Evolutionary conservation across 2,329 filamentous ascomycete genomes (phyloP).

Genomic region (Venturiaceae sp.): DNA sequence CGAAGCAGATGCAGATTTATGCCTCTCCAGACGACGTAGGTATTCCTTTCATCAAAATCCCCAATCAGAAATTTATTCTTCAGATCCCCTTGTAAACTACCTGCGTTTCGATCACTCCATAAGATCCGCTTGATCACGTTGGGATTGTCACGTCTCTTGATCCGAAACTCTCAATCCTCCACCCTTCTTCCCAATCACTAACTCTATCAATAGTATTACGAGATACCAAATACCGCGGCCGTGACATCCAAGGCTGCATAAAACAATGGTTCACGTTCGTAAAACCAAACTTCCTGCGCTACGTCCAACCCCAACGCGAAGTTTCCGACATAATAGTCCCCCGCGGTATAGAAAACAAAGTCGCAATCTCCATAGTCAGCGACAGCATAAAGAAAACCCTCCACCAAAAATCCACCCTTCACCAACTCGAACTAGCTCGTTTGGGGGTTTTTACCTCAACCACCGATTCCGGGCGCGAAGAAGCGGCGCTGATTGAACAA

Average conservation of each 20-base stretch:
- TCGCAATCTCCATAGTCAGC: conserved; percentile 90
- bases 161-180: background rate
- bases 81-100: too few species aligned
- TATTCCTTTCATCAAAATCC: conserved; percentile 7
- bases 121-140: background rate
- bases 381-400: conserved; percentile 87
- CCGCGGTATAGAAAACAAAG: conserved; percentile 85
- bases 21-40: conserved; percentile 77
- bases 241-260: conserved; percentile 90
- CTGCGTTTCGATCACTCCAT: too few species aligned
- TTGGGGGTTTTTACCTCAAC: conserved; percentile 44
- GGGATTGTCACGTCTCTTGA: background rate
- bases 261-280: conserved; percentile 98
- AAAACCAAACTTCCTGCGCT: conserved; percentile 94
- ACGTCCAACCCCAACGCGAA: conserved; percentile 82
- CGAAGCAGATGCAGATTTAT: conserved; percentile 91
- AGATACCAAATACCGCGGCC: conserved; percentile 79
- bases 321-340: conserved; percentile 91
- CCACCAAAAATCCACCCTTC: conserved; percentile 72
- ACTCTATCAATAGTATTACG: conserved; percentile 54
- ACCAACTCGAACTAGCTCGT: conserved; percentile 67
- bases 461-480: background rate
- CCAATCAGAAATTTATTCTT: too few species aligned
- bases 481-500: conserved; percentile 42
- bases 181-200: too few species aligned